phyloP scores from a whole-genome alignment of 2,329 filamentous ascomycete species.

The Esteya vermicola region DNA sequence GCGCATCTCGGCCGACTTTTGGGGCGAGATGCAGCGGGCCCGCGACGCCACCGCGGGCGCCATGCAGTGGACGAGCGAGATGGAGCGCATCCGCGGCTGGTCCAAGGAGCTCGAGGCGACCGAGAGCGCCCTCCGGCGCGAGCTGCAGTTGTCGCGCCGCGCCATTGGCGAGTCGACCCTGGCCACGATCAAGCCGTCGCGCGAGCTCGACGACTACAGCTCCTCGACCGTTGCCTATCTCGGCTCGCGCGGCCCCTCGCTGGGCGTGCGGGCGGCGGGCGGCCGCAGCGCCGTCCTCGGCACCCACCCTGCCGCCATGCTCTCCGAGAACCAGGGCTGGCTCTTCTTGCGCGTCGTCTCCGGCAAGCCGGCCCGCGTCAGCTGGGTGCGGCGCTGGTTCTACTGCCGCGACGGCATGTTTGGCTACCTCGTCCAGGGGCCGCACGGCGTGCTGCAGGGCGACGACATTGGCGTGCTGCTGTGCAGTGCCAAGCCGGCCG shows the following conservation, averaged over 20 bases:
- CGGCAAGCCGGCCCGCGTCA: conserved; percentile 79
- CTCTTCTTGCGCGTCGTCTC: conserved; percentile 68
- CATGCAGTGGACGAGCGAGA: conserved; percentile 57
- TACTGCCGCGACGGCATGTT: conserved; percentile 94
- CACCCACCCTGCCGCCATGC: conserved; percentile 24
- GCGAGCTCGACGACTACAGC: conserved; percentile 87
- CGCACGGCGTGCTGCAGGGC: conserved; percentile 81
- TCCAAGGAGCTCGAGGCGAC: conserved; percentile 83
- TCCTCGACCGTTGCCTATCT: conserved; percentile 81
- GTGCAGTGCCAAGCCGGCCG: conserved; percentile 81
- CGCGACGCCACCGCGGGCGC: conserved; percentile 53
- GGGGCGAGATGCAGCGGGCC: conserved; percentile 67
- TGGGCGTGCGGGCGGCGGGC: conserved; percentile 38
- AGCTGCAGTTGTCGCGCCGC: conserved; percentile 64
- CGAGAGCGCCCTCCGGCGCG: conserved; percentile 70
- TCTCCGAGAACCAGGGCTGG: conserved; percentile 86
- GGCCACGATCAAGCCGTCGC: conserved; percentile 58
- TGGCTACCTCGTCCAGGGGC: conserved; percentile 77
- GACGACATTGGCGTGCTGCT: conserved; percentile 92
- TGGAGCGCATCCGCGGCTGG: conserved; percentile 89
- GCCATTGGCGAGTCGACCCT: conserved; percentile 72
- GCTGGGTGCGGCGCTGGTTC: conserved; percentile 87
- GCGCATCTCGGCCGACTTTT: conserved; percentile 71
- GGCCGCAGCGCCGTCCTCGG: conserved; percentile 25
- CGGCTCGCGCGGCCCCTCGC: conserved; percentile 53